These are phyloP conservation scores for Viola pubescens DNA, from an alignment of 441 rosid species.

Conservation along the genomic window DNA sequence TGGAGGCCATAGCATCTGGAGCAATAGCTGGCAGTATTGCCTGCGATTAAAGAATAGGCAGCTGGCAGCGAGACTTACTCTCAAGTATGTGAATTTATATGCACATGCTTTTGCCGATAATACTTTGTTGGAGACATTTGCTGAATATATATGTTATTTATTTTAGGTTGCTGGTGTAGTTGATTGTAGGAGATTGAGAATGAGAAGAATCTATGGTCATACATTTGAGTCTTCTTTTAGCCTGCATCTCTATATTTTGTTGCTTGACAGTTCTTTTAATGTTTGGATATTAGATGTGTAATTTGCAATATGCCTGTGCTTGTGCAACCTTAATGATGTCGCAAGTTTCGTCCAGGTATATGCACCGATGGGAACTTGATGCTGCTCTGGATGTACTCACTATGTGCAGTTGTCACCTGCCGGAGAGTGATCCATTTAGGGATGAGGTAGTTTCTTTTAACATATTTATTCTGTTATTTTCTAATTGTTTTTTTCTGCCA, in stretches of 20 bases:
- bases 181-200: too few species aligned
- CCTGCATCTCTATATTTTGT: neutral
- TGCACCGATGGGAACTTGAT: slow-evolving; percentile 89
- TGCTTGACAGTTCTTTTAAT: neutral
- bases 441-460: slow-evolving; percentile 44
- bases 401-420: slow-evolving; percentile 95
- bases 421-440: slow-evolving; percentile 53
- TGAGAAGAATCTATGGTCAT: too few species aligned
- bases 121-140: too few species aligned
- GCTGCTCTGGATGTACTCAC: slow-evolving; percentile 93
- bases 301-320: too few species aligned
- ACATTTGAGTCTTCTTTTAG: too few species aligned
- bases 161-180: too few species aligned
- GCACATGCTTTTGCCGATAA: neutral
- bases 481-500: slow-evolving; percentile 5
- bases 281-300: neutral
- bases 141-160: too few species aligned
- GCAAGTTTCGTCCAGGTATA: slow-evolving; percentile 45
- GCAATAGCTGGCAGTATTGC: slow-evolving; percentile 96
- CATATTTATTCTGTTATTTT: slow-evolving; percentile 5
- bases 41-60: slow-evolving; percentile 92
- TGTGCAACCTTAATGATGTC: too few species aligned
- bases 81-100: slow-evolving; percentile 48
- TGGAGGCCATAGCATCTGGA: slow-evolving; percentile 63
- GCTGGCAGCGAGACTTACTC: slow-evolving; percentile 83